Evolutionary conservation across 352 stramenopile species (phyloP), one percentile per base, ranked within the genome.

Genomic region (Phytophthora litchii): DNA sequence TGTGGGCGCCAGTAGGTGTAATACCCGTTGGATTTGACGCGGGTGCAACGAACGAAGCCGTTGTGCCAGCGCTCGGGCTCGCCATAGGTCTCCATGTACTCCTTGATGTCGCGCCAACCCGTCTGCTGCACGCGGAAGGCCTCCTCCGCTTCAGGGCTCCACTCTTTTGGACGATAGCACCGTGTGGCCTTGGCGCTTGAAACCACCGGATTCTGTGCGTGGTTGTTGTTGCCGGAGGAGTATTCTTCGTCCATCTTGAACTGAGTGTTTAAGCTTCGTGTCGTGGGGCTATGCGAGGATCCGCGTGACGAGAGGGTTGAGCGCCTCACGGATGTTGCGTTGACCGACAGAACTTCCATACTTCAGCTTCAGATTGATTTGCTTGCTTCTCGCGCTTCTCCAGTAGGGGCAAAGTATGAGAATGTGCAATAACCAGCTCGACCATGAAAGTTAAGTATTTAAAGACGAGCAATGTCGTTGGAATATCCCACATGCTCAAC

Each of bases 21-120:
- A 63, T 89, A 93, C 14, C 83, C 81, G 45, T 89, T 93, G 60
- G 74, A 85, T 55, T 93, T 91, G 36, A 91, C 83, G 32, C 83
- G 78, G 7, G 83, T 93, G 69, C 81, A 93, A 12, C 80, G 81
- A 49, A 92, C 82, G 52, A 78, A 89, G 12, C 80, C 81, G 32
- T 91, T 93, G 19, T 80, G 60, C 81, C 82, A 91, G 43, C 80
- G 80, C 17, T 91, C 78, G 2, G 80, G 84, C 38, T 91, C 68
- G 16, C 82, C 82, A 38, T 91, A 89, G 21, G 73, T 85, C 56
- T 88, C 76, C 69, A 83, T 87, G 68, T 94, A 92, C 68, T 92
- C 83, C 42, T 89, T 90, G 41, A 92, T 65, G 45, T 94, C 85
- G 5, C 74, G 70, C 80, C 79, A 92, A 11, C 81, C 83, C 0